A percentile compares a stretch with the other conserved stretches of the same genome.
These are phyloP conservation scores for Caloboletus inedulis DNA, from an alignment of 1,284 basidiomycete genomes.

Conservation along the genomic window DNA sequence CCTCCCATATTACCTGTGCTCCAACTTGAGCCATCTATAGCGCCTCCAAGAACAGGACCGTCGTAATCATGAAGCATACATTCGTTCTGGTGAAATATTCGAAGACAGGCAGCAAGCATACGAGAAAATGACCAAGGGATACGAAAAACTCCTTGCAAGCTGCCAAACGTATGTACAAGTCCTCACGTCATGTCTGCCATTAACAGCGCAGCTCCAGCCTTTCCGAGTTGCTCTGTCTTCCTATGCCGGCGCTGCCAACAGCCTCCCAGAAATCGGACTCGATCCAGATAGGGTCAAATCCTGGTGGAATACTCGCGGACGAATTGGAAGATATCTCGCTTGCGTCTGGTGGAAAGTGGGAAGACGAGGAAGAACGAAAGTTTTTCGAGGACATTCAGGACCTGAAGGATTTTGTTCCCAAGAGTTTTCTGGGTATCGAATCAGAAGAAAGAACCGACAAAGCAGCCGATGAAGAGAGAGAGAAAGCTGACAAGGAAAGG, in stretches of 20 bases:
- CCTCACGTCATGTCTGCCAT: not conserved
- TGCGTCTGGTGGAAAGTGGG: slow-evolving; percentile 84
- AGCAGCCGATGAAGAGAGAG: slow-evolving; percentile 44
- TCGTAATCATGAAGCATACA: slow-evolving; percentile 97
- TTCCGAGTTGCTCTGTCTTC: slow-evolving; percentile 82
- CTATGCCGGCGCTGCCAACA: slow-evolving; percentile 80
- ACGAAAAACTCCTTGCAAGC: slow-evolving; percentile 85
- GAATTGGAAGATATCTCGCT: slow-evolving; percentile 58
- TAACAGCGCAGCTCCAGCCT: slow-evolving; percentile 48
- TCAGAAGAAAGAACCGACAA: slow-evolving; percentile 44
- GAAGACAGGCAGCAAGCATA: slow-evolving; percentile 98
- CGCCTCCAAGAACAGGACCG: slow-evolving; percentile 95
- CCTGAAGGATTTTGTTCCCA: slow-evolving; percentile 88
- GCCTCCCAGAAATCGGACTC: slow-evolving; percentile 75
- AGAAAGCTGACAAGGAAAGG: slow-evolving; percentile 43
- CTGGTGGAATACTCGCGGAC: slow-evolving; percentile 38
- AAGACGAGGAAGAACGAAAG: slow-evolving; percentile 93
- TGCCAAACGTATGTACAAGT: slow-evolving; percentile 69
- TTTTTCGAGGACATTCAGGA: slow-evolving; percentile 96
- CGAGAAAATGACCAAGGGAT: slow-evolving; percentile 95
- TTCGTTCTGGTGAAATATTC: slow-evolving; percentile 97
- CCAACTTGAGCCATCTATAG: slow-evolving; percentile 39
- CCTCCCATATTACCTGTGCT: not conserved
- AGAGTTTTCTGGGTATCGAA: slow-evolving; percentile 81
- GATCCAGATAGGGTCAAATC: slow-evolving; percentile 67